phyloP scores from a whole-genome alignment of 2,329 filamentous ascomycete genomes.

The Cladosporium sp. region DNA sequence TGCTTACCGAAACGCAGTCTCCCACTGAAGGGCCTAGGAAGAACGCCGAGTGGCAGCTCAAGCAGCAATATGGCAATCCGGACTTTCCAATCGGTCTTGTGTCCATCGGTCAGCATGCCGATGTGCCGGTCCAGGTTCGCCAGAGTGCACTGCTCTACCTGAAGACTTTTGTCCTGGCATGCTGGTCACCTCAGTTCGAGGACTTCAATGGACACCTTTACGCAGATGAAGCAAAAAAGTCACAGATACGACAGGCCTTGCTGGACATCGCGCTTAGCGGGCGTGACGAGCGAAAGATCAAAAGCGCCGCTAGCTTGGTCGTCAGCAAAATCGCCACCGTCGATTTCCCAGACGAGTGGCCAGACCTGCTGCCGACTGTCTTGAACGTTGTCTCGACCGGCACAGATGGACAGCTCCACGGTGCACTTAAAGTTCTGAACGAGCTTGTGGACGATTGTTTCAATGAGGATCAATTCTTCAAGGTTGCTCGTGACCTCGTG shows the following conservation, averaged over 20 bases:
- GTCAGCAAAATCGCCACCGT: constrained; percentile 91
- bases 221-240: constrained; percentile 63
- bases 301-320: constrained; percentile 78
- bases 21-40: constrained; percentile 71
- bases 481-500: constrained; percentile 78
- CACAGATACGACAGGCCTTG: constrained; percentile 65
- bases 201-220: constrained; percentile 66
- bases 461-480: constrained; percentile 92
- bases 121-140: constrained; percentile 68
- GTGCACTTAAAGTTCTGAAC: constrained; percentile 77
- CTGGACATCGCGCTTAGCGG: constrained; percentile 73
- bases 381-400: constrained; percentile 72
- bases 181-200: constrained; percentile 75
- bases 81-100: constrained; percentile 75
- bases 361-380: constrained; percentile 75
- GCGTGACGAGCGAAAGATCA: constrained; percentile 75
- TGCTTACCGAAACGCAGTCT: constrained; percentile 83
- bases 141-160: constrained; percentile 77
- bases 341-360: constrained; percentile 95
- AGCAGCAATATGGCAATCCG: constrained; percentile 61
- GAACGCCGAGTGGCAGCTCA: constrained; percentile 78
- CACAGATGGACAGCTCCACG: constrained; percentile 76
- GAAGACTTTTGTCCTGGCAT: constrained; percentile 75
- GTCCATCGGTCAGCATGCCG: constrained; percentile 72
- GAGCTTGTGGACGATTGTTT: constrained; percentile 92